A percentile compares a stretch with the other conserved stretches of the same genome.
Evolutionary conservation across 768 basidiomycete genomes (phyloP).

Genomic region (Brasilioporus rufonigricans): DNA sequence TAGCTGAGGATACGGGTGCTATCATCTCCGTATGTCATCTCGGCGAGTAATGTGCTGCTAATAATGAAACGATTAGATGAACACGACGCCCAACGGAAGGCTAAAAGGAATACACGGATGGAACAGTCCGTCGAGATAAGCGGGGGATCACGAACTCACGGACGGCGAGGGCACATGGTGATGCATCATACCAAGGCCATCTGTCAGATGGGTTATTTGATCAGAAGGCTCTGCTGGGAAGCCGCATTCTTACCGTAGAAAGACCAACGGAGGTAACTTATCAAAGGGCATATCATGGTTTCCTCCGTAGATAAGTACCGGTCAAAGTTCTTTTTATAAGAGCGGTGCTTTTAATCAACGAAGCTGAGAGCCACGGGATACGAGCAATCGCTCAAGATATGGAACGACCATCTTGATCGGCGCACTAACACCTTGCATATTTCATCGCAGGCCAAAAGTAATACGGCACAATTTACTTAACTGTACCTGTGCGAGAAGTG

Average conservation of each 20-base stretch:
- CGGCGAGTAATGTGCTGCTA: not conserved
- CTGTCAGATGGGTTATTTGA: not conserved
- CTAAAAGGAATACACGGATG: constrained; percentile 8
- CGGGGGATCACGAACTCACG: not conserved
- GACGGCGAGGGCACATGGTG: constrained; percentile 1
- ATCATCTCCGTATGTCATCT: not conserved
- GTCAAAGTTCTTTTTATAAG: not conserved
- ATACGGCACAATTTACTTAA: not conserved
- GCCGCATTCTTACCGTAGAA: not conserved
- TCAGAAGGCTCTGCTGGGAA: not conserved
- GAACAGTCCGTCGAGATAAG: constrained; percentile 1
- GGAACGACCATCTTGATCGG: not conserved
- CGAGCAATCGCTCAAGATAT: not conserved
- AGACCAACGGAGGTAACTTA: constrained; percentile 11
- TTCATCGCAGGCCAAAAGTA: not conserved
- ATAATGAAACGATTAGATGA: not conserved
- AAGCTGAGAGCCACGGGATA: not conserved
- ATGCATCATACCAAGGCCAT: not conserved
- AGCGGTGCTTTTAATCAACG: not conserved
- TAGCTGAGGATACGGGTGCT: not conserved
- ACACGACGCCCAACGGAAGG: not conserved
- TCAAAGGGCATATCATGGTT: constrained; percentile 1
- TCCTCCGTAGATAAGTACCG: not conserved
- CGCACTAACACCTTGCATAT: not conserved
- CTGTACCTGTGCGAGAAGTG: not conserved